Conservation (phyloP, 371 early-diverging fungal species). For the Coemansia sp. region DNA sequence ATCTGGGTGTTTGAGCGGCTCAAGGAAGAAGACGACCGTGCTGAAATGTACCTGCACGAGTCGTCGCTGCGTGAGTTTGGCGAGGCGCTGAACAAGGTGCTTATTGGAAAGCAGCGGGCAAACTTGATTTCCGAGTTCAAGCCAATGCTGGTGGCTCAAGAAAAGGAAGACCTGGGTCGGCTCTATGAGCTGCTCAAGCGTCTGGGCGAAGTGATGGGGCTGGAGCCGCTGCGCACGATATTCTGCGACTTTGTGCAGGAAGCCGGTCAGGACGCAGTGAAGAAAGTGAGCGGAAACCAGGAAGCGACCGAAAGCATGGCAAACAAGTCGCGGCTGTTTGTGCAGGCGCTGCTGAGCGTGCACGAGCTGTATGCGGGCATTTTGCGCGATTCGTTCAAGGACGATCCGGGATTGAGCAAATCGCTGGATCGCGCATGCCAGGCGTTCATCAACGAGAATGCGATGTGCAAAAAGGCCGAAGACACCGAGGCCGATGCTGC, state of each 20-base stretch:
- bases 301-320: slow-evolving; percentile 23
- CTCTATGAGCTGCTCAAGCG: slow-evolving; percentile 82
- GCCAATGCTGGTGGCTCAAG: slow-evolving; percentile 78
- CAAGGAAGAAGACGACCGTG: slow-evolving; percentile 85
- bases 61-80: slow-evolving; percentile 76
- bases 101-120: slow-evolving; percentile 79
- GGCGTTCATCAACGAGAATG: slow-evolving; percentile 90
- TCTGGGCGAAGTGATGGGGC: slow-evolving; percentile 67
- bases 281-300: slow-evolving; percentile 71
- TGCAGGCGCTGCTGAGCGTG: slow-evolving; percentile 75
- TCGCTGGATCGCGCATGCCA: slow-evolving; percentile 91
- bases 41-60: slow-evolving; percentile 82
- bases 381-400: slow-evolving; percentile 72
- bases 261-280: slow-evolving; percentile 82
- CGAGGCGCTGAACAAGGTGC: slow-evolving; percentile 75
- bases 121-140: slow-evolving; percentile 88
- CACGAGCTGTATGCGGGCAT: slow-evolving; percentile 78
- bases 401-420: slow-evolving; percentile 88
- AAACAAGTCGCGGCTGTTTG: slow-evolving; percentile 82
- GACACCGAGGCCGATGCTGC: slow-evolving; percentile 70
- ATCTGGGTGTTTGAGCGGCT: slow-evolving; percentile 85
- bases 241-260: slow-evolving; percentile 83
- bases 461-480: slow-evolving; percentile 62
- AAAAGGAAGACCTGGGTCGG: slow-evolving; percentile 82
- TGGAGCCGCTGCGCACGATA: slow-evolving; percentile 74